phyloP scores from a whole-genome alignment of 2,329 filamentous ascomycete species.

The Daldinia eschscholtzii region DNA sequence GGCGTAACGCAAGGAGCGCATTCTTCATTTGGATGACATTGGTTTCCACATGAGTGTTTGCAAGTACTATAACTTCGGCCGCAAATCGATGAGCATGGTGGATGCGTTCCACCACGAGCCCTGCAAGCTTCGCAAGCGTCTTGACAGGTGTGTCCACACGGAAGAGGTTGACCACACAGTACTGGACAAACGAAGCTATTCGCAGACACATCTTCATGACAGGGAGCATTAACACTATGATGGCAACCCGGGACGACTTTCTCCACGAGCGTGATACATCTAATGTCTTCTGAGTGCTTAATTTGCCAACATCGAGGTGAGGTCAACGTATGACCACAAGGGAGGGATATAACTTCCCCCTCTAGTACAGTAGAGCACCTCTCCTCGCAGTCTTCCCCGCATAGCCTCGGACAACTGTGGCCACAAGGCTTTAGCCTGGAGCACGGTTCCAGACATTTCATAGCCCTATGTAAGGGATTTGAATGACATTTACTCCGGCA shows the following conservation, averaged over 20 bases:
- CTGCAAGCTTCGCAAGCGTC: neutral
- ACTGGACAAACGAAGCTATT: slow-evolving; percentile 61
- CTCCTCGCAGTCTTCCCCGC: neutral
- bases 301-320: slow-evolving; percentile 55
- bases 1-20: slow-evolving; percentile 1
- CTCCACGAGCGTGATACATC: slow-evolving; percentile 61
- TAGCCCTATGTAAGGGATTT: neutral
- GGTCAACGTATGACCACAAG: slow-evolving; percentile 58
- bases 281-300: slow-evolving; percentile 60
- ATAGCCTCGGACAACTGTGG: neutral
- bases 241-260: slow-evolving; percentile 66
- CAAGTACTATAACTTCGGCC: neutral
- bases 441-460: slow-evolving; percentile 1
- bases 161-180: slow-evolving; percentile 60
- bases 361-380: neutral
- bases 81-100: slow-evolving; percentile 1
- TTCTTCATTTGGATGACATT: neutral
- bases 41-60: neutral
- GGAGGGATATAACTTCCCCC: slow-evolving; percentile 49
- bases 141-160: slow-evolving; percentile 69
- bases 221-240: slow-evolving; percentile 65
- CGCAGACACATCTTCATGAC: slow-evolving; percentile 60
- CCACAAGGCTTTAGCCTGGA: neutral
- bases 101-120: neutral
- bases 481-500: slow-evolving; percentile 4